Evolutionary conservation across 345 rosid genomes (phyloP), one percentile per base, ranked within the genome.

Genomic region (Erysimum cheiranthoides): DNA sequence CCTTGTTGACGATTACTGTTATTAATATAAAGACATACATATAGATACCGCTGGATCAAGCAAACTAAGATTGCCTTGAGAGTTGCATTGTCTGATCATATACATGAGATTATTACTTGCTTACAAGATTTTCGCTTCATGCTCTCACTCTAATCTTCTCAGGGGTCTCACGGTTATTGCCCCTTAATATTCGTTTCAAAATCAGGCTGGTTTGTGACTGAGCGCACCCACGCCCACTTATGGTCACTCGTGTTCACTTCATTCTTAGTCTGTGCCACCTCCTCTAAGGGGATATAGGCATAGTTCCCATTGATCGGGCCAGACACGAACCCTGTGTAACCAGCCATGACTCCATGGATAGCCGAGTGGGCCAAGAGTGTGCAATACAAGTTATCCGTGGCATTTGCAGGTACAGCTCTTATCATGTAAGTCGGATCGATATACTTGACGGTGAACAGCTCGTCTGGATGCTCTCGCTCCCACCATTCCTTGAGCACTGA

Each of bases 391-490:
- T 85, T 94, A 80, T 92, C 96, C 0, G 90, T 85, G 32, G 92
- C 90, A 70, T 92, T 94, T 12, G 95, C 93, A 3, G 93, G 93
- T 10, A 94, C 92, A 18, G 96, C 98, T 3, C 96, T 87, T 60
- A 94, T 87, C 98, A 94, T 94, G 70, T 90, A 94, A 7, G 93
- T 94, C 0, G 98, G 97, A 85, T 94, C 97, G 0, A 94, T 94
- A 68, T 86, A 86, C 87, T 90, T 94, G 52, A 92, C 93, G 0
- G 92, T 89, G 73, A 89, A 88, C 45, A 92, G 70, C 84, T 92
- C 89, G 0, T 66, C 18, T 0, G 90, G 89, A 61, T 90, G 96
- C 49, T 86, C 89, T 75, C 85, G 66, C 0, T 14, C 72, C 98
- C 96, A 87, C 98, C 97, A 87, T 21, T 78, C 82, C 75, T 84